Conservation (phyloP, 2,329 filamentous ascomycete genomes). For the Achaetomium macrosporum region DNA sequence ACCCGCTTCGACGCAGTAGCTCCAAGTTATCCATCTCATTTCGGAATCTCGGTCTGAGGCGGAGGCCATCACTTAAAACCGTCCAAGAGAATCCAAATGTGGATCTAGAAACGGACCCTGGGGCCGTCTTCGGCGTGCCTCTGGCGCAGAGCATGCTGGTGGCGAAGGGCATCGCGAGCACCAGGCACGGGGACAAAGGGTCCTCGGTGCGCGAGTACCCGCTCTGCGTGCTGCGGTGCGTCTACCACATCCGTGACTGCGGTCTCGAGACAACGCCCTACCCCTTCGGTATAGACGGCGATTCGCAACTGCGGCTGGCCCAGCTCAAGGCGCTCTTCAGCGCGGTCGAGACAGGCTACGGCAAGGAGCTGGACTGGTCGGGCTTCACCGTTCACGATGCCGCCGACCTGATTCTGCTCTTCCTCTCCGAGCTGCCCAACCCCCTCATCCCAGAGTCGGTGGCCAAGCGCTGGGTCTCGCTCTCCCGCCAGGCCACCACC, state of each 20-base stretch:
- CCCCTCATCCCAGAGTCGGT: constrained; percentile 36
- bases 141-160: constrained; percentile 29
- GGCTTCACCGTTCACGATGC: constrained; percentile 37
- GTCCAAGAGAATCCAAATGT: neutral
- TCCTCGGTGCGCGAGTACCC: constrained; percentile 36
- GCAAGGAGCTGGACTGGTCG: constrained; percentile 34
- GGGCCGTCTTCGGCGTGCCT: constrained; percentile 5
- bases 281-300: constrained; percentile 35
- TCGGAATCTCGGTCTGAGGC: constrained; percentile 2
- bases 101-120: neutral
- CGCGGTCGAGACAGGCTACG: constrained; percentile 31
- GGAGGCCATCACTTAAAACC: neutral
- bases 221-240: constrained; percentile 37
- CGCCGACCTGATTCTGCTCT: constrained; percentile 36
- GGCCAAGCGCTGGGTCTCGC: constrained; percentile 36
- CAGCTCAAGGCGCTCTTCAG: constrained; percentile 35
- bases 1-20: constrained; percentile 14
- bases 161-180: constrained; percentile 35
- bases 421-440: constrained; percentile 34
- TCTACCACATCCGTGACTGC: constrained; percentile 32
- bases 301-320: constrained; percentile 28
- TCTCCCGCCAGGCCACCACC: constrained; percentile 36
- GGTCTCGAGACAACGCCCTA: constrained; percentile 31
- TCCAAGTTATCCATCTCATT: constrained; percentile 15
- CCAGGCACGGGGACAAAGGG: constrained; percentile 33